Base-by-base conservation (phyloP, 2,329 filamentous ascomycete species). In the Phialophora verrucosa region DNA sequence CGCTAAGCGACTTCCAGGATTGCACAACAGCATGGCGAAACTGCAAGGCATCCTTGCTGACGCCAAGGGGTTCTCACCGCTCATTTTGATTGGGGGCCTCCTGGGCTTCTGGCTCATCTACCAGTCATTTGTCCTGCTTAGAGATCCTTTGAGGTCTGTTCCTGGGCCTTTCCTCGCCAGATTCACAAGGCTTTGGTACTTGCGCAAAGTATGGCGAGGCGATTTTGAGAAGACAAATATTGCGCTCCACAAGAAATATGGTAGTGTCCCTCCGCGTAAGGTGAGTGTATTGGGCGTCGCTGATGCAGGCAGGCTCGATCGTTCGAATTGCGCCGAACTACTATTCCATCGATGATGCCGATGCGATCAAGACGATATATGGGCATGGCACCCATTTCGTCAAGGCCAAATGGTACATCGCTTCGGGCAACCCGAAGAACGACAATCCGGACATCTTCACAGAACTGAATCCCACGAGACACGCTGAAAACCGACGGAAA, bases 341-440 rank as follows among this genome's bases (percentile, higher is more conserved):
- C 0, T 78, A 94, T 1, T 91, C 89, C 0, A 92, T 95, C 73
- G 86, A 89, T 4, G 85, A 92, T 70, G 90, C 91, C 0, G 85
- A 85, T 63, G 90, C 90, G 0, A 82, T 94, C 71, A 91, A 90
- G 77, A 81, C 82, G 8, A 93, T 95, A 51, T 96, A 95, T 75
- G 91, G 91, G 0, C 78, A 93, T 47, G 93, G 93, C 75, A 93
- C 93, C 77, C 90, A 90, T 0, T 90, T 92, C 71, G 80, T 86
- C 58, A 95, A 95, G 85, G 90, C 90, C 1, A 65, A 63, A 50
- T 68, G 66, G 66, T 68, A 68, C 38, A 58, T 58, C 25, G 63
- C 66, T 1, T 65, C 59, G 4, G 61, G 29, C 20, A 54, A 57
- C 20, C 63, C 63, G 6, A 63, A 54, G 6, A 60, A 50, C 25